These are phyloP conservation scores for Colletotrichum sojae DNA, from an alignment of 2,329 filamentous ascomycete species.

Conservation along the genomic window DNA sequence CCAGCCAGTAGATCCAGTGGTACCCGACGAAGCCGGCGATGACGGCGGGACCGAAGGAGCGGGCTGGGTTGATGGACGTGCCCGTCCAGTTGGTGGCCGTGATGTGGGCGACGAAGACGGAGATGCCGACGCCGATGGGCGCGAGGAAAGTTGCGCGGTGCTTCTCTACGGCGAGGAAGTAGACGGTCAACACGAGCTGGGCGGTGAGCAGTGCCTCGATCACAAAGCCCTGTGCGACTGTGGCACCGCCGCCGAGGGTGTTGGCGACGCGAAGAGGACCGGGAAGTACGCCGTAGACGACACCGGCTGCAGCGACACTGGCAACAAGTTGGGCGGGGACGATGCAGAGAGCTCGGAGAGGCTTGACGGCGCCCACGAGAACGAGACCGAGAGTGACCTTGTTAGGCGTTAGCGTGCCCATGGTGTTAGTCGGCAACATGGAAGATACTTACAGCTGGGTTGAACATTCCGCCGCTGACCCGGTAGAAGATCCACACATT, in stretches of 20 bases:
- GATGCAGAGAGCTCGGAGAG: slow-evolving; percentile 65
- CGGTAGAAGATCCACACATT: slow-evolving; percentile 72
- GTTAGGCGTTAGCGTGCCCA: neutral
- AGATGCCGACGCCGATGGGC: slow-evolving; percentile 79
- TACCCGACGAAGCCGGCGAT: slow-evolving; percentile 58
- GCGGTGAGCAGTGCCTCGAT: slow-evolving; percentile 77
- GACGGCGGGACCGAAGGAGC: slow-evolving; percentile 65
- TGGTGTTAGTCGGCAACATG: neutral
- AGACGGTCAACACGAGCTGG: slow-evolving; percentile 75
- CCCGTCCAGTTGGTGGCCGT: slow-evolving; percentile 62
- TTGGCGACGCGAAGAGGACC: slow-evolving; percentile 69
- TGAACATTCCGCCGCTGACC: slow-evolving; percentile 66
- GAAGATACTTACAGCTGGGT: slow-evolving; percentile 49
- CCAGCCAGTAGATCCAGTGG: slow-evolving; percentile 65
- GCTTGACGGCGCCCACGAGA: slow-evolving; percentile 68
- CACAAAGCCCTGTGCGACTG: slow-evolving; percentile 71
- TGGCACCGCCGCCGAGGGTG: slow-evolving; percentile 64
- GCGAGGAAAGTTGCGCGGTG: slow-evolving; percentile 80
- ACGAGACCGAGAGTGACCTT: slow-evolving; percentile 70
- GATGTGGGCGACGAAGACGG: slow-evolving; percentile 73
- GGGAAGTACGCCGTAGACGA: slow-evolving; percentile 70
- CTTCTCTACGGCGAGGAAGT: slow-evolving; percentile 81
- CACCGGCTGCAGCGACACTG: slow-evolving; percentile 70
- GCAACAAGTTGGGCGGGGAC: slow-evolving; percentile 70
- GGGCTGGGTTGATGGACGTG: slow-evolving; percentile 64